Conservation (phyloP, 2,329 filamentous ascomycete genomes). For the Sporothrix humicola region DNA sequence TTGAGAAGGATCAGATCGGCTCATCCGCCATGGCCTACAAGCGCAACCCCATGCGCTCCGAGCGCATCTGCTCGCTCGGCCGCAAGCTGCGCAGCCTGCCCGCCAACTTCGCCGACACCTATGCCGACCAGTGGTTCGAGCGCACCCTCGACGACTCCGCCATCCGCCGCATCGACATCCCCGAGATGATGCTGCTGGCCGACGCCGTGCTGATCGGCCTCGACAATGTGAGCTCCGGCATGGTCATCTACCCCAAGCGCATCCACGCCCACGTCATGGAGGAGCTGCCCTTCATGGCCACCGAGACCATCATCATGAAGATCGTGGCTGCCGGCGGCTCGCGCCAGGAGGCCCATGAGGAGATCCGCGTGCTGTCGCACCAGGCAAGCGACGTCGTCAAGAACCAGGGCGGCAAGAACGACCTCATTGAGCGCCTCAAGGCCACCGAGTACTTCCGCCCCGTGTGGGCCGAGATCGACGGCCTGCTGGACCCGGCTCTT, state of each 20-base stretch:
- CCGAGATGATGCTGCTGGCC: constrained; percentile 69
- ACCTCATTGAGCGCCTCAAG: constrained; percentile 79
- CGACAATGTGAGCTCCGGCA: constrained; percentile 70
- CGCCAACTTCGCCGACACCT: constrained; percentile 66
- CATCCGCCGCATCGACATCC: constrained; percentile 68
- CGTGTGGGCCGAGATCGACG: constrained; percentile 63
- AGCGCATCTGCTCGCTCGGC: constrained; percentile 54
- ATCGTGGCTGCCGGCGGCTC: constrained; percentile 72
- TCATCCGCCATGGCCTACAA: constrained; percentile 63
- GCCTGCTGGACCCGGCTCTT: constrained; percentile 38
- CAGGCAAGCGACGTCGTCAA: constrained; percentile 66
- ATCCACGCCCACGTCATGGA: constrained; percentile 71
- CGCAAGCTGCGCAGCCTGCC: constrained; percentile 45
- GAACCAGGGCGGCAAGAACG: constrained; percentile 70
- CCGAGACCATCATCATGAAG: constrained; percentile 72
- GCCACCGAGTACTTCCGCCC: constrained; percentile 75
- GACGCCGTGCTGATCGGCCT: constrained; percentile 66
- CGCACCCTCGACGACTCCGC: constrained; percentile 78
- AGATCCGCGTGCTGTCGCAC: constrained; percentile 82
- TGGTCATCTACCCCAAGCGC: constrained; percentile 77
- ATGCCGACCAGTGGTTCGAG: constrained; percentile 74
- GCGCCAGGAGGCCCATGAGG: constrained; percentile 83
- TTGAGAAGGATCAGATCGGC: constrained; percentile 79
- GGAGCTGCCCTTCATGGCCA: constrained; percentile 73
- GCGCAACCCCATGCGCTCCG: constrained; percentile 59